Base-by-base conservation (phyloP, 257 asterid genomes). In the Solanum dulcamara region DNA sequence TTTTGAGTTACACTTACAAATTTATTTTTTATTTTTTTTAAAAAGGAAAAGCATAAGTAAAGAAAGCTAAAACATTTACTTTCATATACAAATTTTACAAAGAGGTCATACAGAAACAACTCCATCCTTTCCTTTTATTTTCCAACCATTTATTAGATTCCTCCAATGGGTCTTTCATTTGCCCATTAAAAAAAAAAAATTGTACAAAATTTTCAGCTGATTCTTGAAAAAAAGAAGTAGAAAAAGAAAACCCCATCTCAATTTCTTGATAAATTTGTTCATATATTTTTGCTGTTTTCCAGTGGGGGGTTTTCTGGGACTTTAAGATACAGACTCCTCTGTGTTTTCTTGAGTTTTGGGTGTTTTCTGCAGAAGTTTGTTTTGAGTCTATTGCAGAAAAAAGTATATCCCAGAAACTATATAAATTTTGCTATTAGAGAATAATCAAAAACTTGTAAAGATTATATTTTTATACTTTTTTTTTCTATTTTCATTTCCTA, bases 71-170 rank as follows among this genome's bases (percentile, higher is more conserved):
- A 91, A 90, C 91, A 90, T 89, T 92, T 87, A 91, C 94, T 91
- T 91, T 91, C 90, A 90, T 79, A 89, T 87, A 90, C 92, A 91
- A 90, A 86, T 42, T 38, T 22, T 86, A 86, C 80, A 91, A 86
- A 87, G 89, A 87, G 90, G 96, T 92, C 95, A 87, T 84, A 92
- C 86, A 90, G 88, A 91, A 88, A 88, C 92, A 89, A 83, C 92
- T 86, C 86, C 88, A 82, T 32, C 88, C 94, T 93, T 90, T 81
- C 92, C 88, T 84, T 75, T 84, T 32, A 15, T 67, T 92, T 87
- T 91, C 83, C 92, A 86, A 87, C 94, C 96, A 93, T 91, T 94
- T 88, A 86, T 91, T 93, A 90, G 97, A 93, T 93, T 93, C 93
- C 94, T 90, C 84, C 92, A 92, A 89, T 91, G 91, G 91, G 86